Evolutionary conservation across 2,329 filamentous ascomycete species (phyloP).

Genomic region (Nemania abortiva): DNA sequence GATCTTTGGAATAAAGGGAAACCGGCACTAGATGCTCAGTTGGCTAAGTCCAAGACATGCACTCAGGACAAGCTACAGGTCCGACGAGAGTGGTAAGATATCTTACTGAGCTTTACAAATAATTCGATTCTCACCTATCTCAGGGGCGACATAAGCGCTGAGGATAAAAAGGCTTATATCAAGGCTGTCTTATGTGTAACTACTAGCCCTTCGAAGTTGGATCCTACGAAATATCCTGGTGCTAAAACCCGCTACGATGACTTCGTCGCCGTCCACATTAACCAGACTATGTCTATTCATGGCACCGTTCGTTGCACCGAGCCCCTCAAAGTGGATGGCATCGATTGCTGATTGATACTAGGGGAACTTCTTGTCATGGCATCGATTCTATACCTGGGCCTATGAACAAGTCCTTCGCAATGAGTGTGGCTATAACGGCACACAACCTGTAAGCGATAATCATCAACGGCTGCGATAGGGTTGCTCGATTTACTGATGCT

Average conservation of each 20-base stretch:
- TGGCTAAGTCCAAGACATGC: conserved; percentile 44
- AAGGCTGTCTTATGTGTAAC: conserved; percentile 46
- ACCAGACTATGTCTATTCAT: conserved; percentile 46
- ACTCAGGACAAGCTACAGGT: conserved; percentile 44
- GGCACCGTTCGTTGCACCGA: conserved; percentile 41
- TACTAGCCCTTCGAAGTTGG: conserved; percentile 43
- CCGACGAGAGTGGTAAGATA: conserved; percentile 44
- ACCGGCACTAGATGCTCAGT: conserved; percentile 41
- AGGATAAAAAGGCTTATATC: conserved; percentile 44
- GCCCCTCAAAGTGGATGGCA: not conserved
- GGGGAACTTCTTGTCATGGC: conserved; percentile 47
- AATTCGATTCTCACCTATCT: not conserved
- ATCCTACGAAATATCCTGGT: conserved; percentile 43
- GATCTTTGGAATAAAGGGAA: conserved; percentile 45
- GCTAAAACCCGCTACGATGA: conserved; percentile 51
- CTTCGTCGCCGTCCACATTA: conserved; percentile 51
- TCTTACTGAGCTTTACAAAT: not conserved
- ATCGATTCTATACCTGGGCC: conserved; percentile 47
- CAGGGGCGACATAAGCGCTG: conserved; percentile 38
- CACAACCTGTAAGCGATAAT: conserved; percentile 42
- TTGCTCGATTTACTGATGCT: not conserved
- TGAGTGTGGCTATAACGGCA: conserved; percentile 49
- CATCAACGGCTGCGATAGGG: not conserved
- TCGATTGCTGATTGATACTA: conserved; percentile 11
- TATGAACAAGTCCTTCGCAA: conserved; percentile 48